Conservation (phyloP, 2,329 filamentous ascomycete genomes). For the Paecilomyces fulvus region DNA sequence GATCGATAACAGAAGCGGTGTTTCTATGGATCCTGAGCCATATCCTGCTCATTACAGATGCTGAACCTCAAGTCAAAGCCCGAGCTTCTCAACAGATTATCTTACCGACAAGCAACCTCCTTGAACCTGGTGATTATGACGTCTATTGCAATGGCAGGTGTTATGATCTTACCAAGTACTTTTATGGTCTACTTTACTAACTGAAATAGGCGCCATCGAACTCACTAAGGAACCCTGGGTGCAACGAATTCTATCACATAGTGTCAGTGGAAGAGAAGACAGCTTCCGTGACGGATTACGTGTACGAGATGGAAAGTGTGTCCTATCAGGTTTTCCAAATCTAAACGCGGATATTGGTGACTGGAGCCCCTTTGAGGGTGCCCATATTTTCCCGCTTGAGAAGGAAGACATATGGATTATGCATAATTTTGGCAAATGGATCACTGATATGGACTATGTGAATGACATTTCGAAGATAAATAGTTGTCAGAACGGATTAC, state of each 20-base stretch:
- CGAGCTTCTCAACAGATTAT: not conserved
- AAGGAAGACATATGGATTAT: not conserved
- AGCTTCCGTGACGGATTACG: not conserved
- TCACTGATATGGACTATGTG: not conserved
- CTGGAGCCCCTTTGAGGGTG: not conserved
- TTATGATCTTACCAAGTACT: not conserved
- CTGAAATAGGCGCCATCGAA: not conserved
- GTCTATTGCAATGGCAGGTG: not conserved
- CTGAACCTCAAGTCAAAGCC: not conserved
- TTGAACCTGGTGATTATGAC: not conserved
- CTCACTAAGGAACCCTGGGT: not conserved
- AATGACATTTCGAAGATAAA: slow-evolving; percentile 1
- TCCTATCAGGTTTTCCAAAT: not conserved
- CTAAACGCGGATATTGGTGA: not conserved
- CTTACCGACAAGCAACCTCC: not conserved
- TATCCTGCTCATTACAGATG: not conserved
- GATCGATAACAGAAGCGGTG: not conserved
- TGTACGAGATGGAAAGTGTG: not conserved
- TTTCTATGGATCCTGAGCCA: not conserved
- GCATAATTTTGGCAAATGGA: not conserved
- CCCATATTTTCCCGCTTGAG: slow-evolving; percentile 2
- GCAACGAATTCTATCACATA: not conserved
- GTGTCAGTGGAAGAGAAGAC: not conserved
- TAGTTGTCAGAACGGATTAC: slow-evolving; percentile 7
- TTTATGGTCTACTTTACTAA: not conserved